Base-by-base conservation (phyloP, 371 early-diverging fungal genomes). In the Mucor plumbeus region DNA sequence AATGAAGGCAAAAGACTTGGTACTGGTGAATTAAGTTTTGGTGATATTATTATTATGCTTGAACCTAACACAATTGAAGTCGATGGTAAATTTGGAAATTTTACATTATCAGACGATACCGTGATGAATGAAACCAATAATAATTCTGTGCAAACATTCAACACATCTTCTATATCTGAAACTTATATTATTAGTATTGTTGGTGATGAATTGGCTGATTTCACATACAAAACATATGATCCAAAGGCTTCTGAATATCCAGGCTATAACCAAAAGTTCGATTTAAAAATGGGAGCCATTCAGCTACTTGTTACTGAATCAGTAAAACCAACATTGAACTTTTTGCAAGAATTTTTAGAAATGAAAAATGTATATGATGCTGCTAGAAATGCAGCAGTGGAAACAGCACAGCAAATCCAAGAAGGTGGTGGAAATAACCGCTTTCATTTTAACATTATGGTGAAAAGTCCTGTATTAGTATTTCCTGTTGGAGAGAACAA, bases 301-400 rank as follows among this genome's bases (percentile, higher is more conserved):
- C 84, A 81, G 14, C 33, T 93, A 11, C 83, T 87, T 63, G 68
- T 90, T 11, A 84, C 87, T 39, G 82, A 88, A 6, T 79, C 89
- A 7, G 70, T 89, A 3, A 76, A 76, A 55, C 79, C 76, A 7
- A 76, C 85, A 8, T 71, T 89, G 40, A 74, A 67, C 33, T 95
- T 88, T 70, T 82, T 93, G 26, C 84, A 82, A 54, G 86, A 92
- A 60, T 94, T 99, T 77, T 86, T 93, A 3, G 85, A 88, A 47
- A 95, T 98, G 96, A 94, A 96, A 59, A 83, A 85, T 15, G 78
- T 96, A 2, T 91, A 94, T 66, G 98, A 98, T 65, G 80, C 90
- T 7, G 98, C 98, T 3, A 82, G 97, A 9, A 80, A 82, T 33
- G 94, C 95, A 5, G 96, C 97, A 3, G 84, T 89, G 0, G 88